phyloP scores from a whole-genome alignment of 2,329 filamentous ascomycete genomes.

The Dactylellina drechsleri region DNA sequence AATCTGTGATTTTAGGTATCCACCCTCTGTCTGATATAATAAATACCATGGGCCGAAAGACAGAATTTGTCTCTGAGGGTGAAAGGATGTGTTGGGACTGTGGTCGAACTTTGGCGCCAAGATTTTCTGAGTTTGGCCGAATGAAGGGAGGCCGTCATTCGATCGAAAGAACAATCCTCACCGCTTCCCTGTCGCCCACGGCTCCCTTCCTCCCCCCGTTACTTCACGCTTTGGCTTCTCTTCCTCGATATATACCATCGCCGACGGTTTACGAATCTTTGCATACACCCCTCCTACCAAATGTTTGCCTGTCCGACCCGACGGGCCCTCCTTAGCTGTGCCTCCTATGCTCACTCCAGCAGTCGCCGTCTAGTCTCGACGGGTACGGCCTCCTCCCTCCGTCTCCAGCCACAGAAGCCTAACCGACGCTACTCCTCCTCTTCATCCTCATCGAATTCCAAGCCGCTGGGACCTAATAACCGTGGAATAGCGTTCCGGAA shows the following conservation, averaged over 20 bases:
- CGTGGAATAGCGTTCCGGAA: constrained; percentile 49
- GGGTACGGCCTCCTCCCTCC: constrained; percentile 39
- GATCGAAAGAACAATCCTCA: background rate
- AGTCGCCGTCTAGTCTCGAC: constrained; percentile 51
- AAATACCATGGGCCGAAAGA: background rate
- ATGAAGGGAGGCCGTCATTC: constrained; percentile 28
- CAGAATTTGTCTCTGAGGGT: background rate
- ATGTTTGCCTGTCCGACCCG: constrained; percentile 54
- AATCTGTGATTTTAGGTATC: background rate
- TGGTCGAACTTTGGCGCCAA: constrained; percentile 30
- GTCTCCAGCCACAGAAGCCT: constrained; percentile 31
- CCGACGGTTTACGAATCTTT: background rate
- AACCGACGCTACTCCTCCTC: constrained; percentile 46
- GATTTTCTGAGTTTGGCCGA: constrained; percentile 38
- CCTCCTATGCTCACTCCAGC: constrained; percentile 37
- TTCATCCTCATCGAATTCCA: constrained; percentile 51
- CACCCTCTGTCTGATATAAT: background rate
- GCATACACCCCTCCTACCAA: constrained; percentile 16
- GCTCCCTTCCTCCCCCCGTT: background rate
- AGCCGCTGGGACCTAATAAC: constrained; percentile 48
- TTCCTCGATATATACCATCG: constrained; percentile 2
- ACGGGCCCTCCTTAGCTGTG: constrained; percentile 44
- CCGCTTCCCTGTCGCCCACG: constrained; percentile 8
- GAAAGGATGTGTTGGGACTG: constrained; percentile 30
- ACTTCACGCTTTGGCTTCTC: constrained; percentile 10